These are phyloP conservation scores for Russula sp. DNA, from an alignment of 768 basidiomycete genomes.

Conservation along the genomic window DNA sequence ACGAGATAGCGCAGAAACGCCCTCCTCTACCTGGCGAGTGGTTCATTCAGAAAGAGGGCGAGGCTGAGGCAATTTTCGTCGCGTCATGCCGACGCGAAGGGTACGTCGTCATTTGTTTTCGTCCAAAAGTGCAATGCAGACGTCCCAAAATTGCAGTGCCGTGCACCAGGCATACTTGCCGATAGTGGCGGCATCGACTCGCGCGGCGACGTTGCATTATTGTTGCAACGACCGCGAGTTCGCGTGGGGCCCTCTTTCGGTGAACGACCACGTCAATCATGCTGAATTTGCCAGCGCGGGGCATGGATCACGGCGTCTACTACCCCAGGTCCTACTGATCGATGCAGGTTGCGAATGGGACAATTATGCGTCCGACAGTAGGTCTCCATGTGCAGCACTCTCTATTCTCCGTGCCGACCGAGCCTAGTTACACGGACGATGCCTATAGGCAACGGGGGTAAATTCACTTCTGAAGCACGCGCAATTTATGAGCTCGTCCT, in stretches of 20 bases:
- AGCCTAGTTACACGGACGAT: slow-evolving; percentile 57
- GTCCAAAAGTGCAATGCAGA: not conserved
- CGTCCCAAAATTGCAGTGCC: slow-evolving; percentile 39
- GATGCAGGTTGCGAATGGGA: slow-evolving; percentile 93
- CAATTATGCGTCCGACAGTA: slow-evolving; percentile 58
- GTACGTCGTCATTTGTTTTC: slow-evolving; percentile 36
- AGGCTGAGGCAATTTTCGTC: slow-evolving; percentile 91
- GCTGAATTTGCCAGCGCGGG: slow-evolving; percentile 38
- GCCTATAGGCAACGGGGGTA: slow-evolving; percentile 91
- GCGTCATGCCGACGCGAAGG: slow-evolving; percentile 85
- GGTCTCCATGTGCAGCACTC: slow-evolving; percentile 19
- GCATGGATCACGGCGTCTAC: slow-evolving; percentile 30
- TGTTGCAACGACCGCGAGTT: slow-evolving; percentile 88
- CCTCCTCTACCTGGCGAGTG: slow-evolving; percentile 71
- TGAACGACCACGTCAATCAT: slow-evolving; percentile 48
- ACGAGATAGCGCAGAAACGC: slow-evolving; percentile 34
- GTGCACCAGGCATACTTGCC: slow-evolving; percentile 88
- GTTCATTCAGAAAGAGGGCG: slow-evolving; percentile 86
- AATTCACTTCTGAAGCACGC: slow-evolving; percentile 72
- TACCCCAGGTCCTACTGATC: slow-evolving; percentile 75
- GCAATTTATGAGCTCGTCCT: slow-evolving; percentile 84
- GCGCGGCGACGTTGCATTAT: slow-evolving; percentile 90
- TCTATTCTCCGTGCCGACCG: slow-evolving; percentile 27
- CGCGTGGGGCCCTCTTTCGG: slow-evolving; percentile 69
- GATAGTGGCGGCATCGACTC: slow-evolving; percentile 80